A percentile compares a stretch with the other conserved stretches of the same genome.
Evolutionary conservation across 148 eudicot genomes (phyloP).

Genomic region (Rhododendron henanense): DNA sequence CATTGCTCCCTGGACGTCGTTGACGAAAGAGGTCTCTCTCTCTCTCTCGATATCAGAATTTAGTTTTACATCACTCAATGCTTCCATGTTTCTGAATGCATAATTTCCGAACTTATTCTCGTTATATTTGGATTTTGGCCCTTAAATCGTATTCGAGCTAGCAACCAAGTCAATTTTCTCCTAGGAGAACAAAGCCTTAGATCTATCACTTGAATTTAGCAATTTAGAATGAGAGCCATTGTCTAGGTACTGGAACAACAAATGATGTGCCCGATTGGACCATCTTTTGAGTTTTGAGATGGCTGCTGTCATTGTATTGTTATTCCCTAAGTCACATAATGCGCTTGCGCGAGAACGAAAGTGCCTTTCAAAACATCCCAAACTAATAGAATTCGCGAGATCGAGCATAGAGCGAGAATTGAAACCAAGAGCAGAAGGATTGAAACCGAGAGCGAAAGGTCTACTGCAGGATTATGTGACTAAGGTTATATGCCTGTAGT

Average conservation of each 20-base stretch:
- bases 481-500: neutral
- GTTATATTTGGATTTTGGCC: neutral
- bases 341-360: too few relatives aligned
- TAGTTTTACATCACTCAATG: neutral
- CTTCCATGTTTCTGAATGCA: neutral
- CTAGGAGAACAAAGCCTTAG: neutral
- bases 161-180: neutral
- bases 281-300: neutral
- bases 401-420: too few relatives aligned
- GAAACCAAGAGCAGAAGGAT: too few relatives aligned
- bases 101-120: neutral
- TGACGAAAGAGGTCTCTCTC: conserved; percentile 78
- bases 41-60: neutral
- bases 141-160: neutral
- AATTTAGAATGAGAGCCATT: neutral
- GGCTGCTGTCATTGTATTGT: neutral
- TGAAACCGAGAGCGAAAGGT: too few relatives aligned
- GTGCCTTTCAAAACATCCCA: too few relatives aligned
- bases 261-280: neutral
- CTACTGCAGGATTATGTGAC: too few relatives aligned
- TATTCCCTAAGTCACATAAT: neutral
- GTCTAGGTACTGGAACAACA: neutral
- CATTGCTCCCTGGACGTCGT: conserved; percentile 96
- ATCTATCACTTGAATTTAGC: neutral
- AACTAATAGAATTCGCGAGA: too few relatives aligned